Evolutionary conservation across 2,329 filamentous ascomycete species (phyloP).

Genomic region (Hypoxylon sp.): DNA sequence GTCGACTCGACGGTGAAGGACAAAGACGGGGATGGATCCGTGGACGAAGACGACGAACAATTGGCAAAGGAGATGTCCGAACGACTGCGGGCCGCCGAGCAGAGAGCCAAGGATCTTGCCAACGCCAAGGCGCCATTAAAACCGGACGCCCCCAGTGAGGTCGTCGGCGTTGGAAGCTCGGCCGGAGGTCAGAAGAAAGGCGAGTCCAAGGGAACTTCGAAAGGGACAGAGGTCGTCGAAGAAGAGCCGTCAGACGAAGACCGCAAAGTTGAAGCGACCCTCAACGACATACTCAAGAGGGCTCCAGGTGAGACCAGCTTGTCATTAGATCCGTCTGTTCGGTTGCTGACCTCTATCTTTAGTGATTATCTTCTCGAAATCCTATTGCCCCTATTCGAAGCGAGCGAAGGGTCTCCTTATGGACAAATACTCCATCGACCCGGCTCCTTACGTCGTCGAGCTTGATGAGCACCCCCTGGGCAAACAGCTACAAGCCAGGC

Average conservation of each 20-base stretch:
- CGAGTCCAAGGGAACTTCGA: slow-evolving; percentile 53
- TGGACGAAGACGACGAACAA: slow-evolving; percentile 63
- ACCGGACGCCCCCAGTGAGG: slow-evolving; percentile 64
- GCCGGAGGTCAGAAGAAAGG: slow-evolving; percentile 59
- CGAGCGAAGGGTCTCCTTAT: slow-evolving; percentile 86
- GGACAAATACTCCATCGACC: slow-evolving; percentile 82
- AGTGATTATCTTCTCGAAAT: slow-evolving; percentile 97
- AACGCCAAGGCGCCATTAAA: slow-evolving; percentile 70
- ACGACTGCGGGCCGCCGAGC: slow-evolving; percentile 72
- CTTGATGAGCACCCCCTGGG: slow-evolving; percentile 85
- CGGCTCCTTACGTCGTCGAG: slow-evolving; percentile 87
- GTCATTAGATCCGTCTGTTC: background rate
- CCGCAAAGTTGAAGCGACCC: slow-evolving; percentile 71
- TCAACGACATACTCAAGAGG: slow-evolving; percentile 82
- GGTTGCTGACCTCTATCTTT: slow-evolving; percentile 17
- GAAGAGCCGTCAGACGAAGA: slow-evolving; percentile 63
- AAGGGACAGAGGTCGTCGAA: slow-evolving; percentile 58
- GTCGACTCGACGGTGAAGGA: slow-evolving; percentile 54
- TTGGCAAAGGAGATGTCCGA: slow-evolving; percentile 64
- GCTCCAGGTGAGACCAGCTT: slow-evolving; percentile 72
- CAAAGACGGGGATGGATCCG: slow-evolving; percentile 62
- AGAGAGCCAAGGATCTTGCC: slow-evolving; percentile 71
- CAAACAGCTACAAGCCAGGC: slow-evolving; percentile 71
- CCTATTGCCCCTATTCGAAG: slow-evolving; percentile 87
- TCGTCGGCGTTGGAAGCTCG: slow-evolving; percentile 67